These are phyloP conservation scores for Capsicum rhomboideum DNA, from an alignment of 257 asterid genomes.

Conservation along the genomic window DNA sequence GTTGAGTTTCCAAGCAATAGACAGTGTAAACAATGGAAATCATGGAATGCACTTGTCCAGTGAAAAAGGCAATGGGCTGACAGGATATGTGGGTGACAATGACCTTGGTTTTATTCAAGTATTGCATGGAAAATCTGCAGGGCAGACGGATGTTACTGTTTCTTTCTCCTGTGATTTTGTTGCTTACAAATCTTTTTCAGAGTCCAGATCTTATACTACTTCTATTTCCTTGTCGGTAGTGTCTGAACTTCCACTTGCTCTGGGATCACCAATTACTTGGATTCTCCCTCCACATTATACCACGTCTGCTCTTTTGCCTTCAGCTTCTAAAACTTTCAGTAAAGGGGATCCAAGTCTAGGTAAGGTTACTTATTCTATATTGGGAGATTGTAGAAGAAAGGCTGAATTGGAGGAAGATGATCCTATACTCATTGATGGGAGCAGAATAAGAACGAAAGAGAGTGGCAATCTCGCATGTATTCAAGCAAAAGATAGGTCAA, in stretches of 20 bases:
- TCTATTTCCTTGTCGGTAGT: conserved; percentile 56
- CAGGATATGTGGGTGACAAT: conserved; percentile 28
- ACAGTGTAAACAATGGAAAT: conserved; percentile 10
- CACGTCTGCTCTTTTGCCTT: conserved; percentile 67
- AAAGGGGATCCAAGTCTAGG: conserved; percentile 46
- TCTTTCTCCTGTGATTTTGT: conserved; percentile 68
- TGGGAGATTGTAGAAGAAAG: conserved; percentile 36
- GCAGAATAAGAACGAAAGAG: conserved; percentile 52
- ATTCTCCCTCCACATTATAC: conserved; percentile 75
- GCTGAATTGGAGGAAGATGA: conserved; percentile 33
- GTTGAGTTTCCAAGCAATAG: conserved; percentile 35
- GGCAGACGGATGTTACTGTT: conserved; percentile 53
- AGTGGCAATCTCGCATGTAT: conserved; percentile 66
- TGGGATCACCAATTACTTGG: conserved; percentile 76
- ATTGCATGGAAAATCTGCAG: conserved; percentile 67
- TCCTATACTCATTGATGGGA: conserved; percentile 48
- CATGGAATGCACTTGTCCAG: conserved; percentile 3
- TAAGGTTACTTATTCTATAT: conserved; percentile 52
- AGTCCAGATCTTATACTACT: conserved; percentile 52
- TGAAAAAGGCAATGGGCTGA: conserved; percentile 18
- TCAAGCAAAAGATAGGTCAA: conserved; percentile 64
- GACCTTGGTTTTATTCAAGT: conserved; percentile 50
- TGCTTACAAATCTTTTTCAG: conserved; percentile 26
- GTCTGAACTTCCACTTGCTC: conserved; percentile 75
- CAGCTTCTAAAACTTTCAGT: conserved; percentile 28